phyloP scores from a whole-genome alignment of 2,329 filamentous ascomycete species.

The Fusarium sp. region DNA sequence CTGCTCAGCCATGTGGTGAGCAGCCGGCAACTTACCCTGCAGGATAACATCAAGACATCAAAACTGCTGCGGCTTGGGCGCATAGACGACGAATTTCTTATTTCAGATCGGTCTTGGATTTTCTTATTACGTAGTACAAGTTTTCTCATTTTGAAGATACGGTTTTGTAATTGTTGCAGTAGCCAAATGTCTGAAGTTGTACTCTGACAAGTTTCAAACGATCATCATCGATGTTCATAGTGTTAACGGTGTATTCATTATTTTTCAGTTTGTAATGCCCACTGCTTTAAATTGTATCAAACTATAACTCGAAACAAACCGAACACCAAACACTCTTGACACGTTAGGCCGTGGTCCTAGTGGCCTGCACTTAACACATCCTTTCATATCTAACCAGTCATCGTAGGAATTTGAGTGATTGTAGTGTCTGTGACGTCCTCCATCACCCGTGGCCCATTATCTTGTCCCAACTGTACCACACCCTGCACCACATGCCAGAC shows the following conservation, averaged over 20 bases:
- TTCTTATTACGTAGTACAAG: neutral
- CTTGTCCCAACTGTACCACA: neutral
- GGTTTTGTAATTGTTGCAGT: neutral
- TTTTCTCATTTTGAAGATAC: no score
- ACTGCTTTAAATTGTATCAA: neutral
- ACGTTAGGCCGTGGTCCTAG: no score
- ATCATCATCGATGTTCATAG: no score
- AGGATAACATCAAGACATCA: neutral
- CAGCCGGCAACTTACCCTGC: neutral
- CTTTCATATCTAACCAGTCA: neutral
- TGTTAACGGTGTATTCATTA: neutral
- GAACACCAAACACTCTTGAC: neutral
- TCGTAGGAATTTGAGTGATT: neutral
- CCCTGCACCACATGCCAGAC: constrained; percentile 7
- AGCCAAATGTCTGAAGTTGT: neutral
- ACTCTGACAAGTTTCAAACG: accelerated
- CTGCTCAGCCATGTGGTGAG: no score
- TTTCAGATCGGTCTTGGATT: neutral
- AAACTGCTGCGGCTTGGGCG: neutral
- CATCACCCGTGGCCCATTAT: neutral
- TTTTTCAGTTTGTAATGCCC: accelerated
- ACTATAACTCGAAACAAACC: neutral
- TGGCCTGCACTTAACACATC: neutral
- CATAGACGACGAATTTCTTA: neutral
- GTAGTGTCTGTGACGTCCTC: neutral